Percentiles rank a stretch among this genome's conserved stretches.
Evolutionary conservation across 306 rosid genomes (phyloP).

Genomic region (Quercus engelmannii): DNA sequence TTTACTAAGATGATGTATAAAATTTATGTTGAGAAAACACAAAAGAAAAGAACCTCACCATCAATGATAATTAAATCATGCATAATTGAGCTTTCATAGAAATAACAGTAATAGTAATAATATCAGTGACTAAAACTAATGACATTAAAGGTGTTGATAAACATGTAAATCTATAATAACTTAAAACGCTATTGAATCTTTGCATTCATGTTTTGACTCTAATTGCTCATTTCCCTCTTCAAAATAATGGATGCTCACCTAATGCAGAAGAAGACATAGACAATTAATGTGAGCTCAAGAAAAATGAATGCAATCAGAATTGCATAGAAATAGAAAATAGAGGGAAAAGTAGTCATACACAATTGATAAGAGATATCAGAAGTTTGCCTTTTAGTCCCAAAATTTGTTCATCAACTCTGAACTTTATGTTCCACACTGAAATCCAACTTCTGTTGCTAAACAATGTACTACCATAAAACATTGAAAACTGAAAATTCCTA

Average conservation of each 20-base stretch:
- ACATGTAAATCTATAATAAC: conserved; percentile 21
- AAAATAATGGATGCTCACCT: conserved; percentile 97
- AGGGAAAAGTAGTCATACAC: background rate
- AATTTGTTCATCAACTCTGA: conserved; percentile 65
- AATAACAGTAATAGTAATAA: background rate
- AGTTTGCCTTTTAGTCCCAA: conserved; percentile 26
- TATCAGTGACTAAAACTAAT: background rate
- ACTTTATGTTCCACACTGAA: conserved; percentile 77
- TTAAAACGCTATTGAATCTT: too few species aligned
- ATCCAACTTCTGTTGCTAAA: conserved; percentile 73
- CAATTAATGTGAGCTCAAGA: background rate
- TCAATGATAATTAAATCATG: background rate
- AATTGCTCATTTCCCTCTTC: conserved; percentile 97
- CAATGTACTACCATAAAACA: conserved; percentile 16
- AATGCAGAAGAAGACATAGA: conserved; percentile 17
- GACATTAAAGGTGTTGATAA: conserved; percentile 1
- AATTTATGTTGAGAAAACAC: too few species aligned
- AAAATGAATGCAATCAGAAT: background rate
- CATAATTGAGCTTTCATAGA: background rate
- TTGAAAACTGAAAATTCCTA: conserved; percentile 1
- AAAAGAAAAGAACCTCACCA: background rate
- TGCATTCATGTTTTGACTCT: conserved; percentile 46
- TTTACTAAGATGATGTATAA: too few species aligned
- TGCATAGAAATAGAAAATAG: background rate
- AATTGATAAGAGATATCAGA: background rate